phyloP scores from a whole-genome alignment of 495 filamentous ascomycete genomes.

The Cercophora sp. region DNA sequence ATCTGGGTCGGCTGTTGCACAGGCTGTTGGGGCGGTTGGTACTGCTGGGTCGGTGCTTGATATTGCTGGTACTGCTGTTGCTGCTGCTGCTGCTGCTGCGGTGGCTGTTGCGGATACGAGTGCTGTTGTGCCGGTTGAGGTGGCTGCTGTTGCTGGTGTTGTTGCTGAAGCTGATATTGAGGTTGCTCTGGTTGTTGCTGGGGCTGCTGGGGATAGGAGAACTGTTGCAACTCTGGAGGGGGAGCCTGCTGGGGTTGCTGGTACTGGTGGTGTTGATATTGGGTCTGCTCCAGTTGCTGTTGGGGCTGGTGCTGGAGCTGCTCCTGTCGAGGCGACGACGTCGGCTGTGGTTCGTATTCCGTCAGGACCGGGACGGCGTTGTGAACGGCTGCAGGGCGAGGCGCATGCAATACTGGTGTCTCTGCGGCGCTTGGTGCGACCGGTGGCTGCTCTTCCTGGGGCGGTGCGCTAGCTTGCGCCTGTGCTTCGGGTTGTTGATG shows the following conservation, averaged over 20 bases:
- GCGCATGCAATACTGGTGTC: constrained; percentile 3
- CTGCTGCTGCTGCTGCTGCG: neutral
- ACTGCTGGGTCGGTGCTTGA: neutral
- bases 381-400: neutral
- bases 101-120: neutral
- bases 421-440: neutral
- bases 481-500: neutral
- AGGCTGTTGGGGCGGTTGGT: neutral
- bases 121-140: neutral
- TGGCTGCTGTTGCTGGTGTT: neutral
- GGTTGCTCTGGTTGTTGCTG: neutral
- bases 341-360: neutral
- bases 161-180: neutral
- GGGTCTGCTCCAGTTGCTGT: neutral
- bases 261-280: neutral
- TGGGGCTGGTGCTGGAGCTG: neutral
- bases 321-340: neutral
- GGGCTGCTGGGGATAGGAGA: neutral
- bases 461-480: neutral
- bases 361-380: neutral
- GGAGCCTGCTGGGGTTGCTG: constrained; percentile 1
- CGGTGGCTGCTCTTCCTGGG: neutral
- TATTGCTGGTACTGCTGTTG: neutral
- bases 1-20: neutral
- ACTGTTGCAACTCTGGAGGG: neutral